phyloP scores from a whole-genome alignment of 768 basidiomycete genomes.

The Dentipellis fragilis region DNA sequence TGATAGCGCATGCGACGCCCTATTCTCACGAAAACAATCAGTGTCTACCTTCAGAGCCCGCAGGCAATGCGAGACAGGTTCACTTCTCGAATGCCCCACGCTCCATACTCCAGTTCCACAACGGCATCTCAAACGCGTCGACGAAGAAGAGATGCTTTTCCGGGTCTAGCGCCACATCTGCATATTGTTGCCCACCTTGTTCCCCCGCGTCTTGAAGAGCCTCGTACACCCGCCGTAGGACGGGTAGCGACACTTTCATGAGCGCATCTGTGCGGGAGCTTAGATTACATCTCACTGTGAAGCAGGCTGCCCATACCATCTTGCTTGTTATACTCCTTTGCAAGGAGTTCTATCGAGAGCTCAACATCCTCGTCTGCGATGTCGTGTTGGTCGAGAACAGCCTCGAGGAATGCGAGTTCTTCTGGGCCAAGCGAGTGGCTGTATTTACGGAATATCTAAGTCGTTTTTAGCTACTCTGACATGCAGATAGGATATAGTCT shows the following conservation, averaged over 20 bases:
- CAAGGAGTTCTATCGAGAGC: conserved; percentile 66
- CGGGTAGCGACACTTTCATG: conserved; percentile 69
- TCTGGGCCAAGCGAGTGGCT: conserved; percentile 82
- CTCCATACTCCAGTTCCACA: conserved; percentile 85
- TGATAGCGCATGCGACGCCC: conserved; percentile 44
- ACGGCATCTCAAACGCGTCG: conserved; percentile 92
- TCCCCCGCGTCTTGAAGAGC: conserved; percentile 58
- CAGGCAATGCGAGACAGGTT: background rate
- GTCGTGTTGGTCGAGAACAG: conserved; percentile 60
- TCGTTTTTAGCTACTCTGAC: no score
- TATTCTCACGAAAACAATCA: conserved; percentile 19
- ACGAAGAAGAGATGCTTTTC: conserved; percentile 76
- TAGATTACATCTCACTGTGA: background rate
- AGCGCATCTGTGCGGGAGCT: conserved; percentile 43
- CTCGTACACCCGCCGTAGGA: conserved; percentile 67
- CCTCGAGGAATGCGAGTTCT: conserved; percentile 59
- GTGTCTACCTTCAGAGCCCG: background rate
- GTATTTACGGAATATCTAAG: conserved; percentile 77
- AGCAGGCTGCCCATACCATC: conserved; percentile 51
- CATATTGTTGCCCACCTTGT: conserved; percentile 32
- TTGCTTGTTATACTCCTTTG: conserved; percentile 83
- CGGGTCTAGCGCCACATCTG: conserved; percentile 57
- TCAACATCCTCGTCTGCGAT: conserved; percentile 64
- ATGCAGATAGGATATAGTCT: no score
- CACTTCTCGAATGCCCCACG: conserved; percentile 85